A percentile compares a stretch with the other conserved stretches of the same genome.
Conservation (phyloP, 768 basidiomycete genomes). For the Leccinum disarticulatum region DNA sequence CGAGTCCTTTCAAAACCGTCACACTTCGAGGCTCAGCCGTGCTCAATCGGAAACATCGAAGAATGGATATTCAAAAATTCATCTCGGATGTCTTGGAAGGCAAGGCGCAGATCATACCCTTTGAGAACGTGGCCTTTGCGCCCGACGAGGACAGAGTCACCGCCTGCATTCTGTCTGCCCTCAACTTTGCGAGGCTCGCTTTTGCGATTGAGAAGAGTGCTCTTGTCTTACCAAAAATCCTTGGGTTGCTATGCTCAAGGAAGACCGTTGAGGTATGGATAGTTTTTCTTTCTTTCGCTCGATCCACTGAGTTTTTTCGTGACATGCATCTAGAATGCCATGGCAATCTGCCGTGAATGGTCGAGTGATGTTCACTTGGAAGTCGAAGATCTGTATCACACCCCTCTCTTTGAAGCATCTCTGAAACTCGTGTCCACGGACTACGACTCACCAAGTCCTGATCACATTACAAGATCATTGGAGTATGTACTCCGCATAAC, state of each 20-base stretch:
- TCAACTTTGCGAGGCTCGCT: slow-evolving; percentile 56
- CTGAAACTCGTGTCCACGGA: slow-evolving; percentile 37
- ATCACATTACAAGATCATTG: slow-evolving; percentile 30
- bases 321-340: slow-evolving; percentile 43
- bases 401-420: slow-evolving; percentile 47
- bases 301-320: not conserved
- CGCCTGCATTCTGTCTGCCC: slow-evolving; percentile 54
- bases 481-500: slow-evolving; percentile 12
- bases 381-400: slow-evolving; percentile 47
- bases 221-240: slow-evolving; percentile 10
- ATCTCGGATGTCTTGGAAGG: slow-evolving; percentile 24
- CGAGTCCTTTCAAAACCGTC: slow-evolving; percentile 5
- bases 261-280: slow-evolving; percentile 23
- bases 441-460: slow-evolving; percentile 35
- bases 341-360: slow-evolving; percentile 52
- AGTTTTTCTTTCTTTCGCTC: not conserved
- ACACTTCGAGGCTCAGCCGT: not conserved
- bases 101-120: slow-evolving; percentile 40
- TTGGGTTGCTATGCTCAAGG: slow-evolving; percentile 13
- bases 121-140: slow-evolving; percentile 43
- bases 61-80: slow-evolving; percentile 15
- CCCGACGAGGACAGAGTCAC: slow-evolving; percentile 26
- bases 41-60: not conserved
- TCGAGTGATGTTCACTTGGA: slow-evolving; percentile 43
- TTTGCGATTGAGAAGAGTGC: slow-evolving; percentile 26